A percentile compares a stretch with the other conserved stretches of the same genome.
Conservation (phyloP, 257 asterid genomes). For the Linderniella brevidens region DNA sequence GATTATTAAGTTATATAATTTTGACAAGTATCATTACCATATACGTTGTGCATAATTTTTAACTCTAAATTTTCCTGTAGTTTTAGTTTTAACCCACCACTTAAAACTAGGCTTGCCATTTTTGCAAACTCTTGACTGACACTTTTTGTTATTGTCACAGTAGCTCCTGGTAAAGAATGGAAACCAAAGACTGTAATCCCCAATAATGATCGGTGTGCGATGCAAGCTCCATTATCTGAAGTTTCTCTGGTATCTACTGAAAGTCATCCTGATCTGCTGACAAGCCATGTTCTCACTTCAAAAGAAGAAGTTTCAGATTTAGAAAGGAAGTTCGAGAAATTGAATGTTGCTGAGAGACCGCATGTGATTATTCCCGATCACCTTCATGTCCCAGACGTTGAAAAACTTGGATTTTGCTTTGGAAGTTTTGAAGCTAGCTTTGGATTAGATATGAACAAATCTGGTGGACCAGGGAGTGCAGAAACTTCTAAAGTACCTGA, state of each 20-base stretch:
- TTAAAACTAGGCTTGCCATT: too few species aligned
- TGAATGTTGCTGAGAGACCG: constrained; percentile 41
- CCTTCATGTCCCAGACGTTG: constrained; percentile 72
- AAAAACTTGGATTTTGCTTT: constrained; percentile 79
- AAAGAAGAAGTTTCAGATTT: constrained; percentile 39
- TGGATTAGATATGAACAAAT: constrained; percentile 31
- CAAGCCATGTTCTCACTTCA: constrained; percentile 19
- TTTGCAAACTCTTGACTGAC: constrained; percentile 3
- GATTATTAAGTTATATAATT: too few species aligned
- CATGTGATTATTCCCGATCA: constrained; percentile 78
- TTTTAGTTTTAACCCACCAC: too few species aligned
- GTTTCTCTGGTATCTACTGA: constrained; percentile 26
- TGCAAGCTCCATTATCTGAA: constrained; percentile 28
- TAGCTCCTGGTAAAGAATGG: constrained; percentile 72
- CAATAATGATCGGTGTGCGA: constrained; percentile 23
- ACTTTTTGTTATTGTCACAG: constrained; percentile 21
- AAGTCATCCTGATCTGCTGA: constrained; percentile 21
- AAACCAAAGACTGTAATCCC: constrained; percentile 60
- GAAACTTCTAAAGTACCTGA: constrained; percentile 16
- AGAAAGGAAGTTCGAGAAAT: constrained; percentile 50
- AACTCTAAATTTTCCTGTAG: too few species aligned
- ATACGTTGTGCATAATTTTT: too few species aligned
- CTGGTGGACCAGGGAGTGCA: constrained; percentile 23
- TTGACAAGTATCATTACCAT: too few species aligned
- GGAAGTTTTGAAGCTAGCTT: constrained; percentile 82